These are phyloP conservation scores for Phytophthora citricola DNA, from an alignment of 352 stramenopile species.

Conservation along the genomic window DNA sequence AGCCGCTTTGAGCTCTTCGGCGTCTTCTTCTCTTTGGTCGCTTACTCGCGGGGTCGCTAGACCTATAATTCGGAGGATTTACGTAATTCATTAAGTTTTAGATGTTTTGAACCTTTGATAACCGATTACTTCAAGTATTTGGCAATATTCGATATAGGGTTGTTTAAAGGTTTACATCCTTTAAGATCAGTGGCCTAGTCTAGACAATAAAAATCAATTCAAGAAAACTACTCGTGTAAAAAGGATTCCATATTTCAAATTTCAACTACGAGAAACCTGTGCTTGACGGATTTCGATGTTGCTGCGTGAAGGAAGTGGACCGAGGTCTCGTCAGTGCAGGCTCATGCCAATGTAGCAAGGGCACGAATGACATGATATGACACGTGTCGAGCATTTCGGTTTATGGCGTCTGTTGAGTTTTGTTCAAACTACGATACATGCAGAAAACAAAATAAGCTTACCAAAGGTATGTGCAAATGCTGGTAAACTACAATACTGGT, in stretches of 20 bases:
- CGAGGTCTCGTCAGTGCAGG: conserved; percentile 20
- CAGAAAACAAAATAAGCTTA: too few relatives aligned
- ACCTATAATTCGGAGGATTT: conserved; percentile 18
- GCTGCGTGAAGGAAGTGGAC: conserved; percentile 25
- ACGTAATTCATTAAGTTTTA: conserved; percentile 10
- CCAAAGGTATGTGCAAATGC: too few relatives aligned
- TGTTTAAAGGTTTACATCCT: too few relatives aligned
- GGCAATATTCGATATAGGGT: too few relatives aligned
- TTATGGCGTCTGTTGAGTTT: not conserved
- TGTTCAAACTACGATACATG: too few relatives aligned
- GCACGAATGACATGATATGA: not conserved
- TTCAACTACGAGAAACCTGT: not conserved
- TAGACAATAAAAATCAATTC: not conserved
- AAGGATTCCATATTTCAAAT: not conserved
- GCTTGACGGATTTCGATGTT: conserved; percentile 11
- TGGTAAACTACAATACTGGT: too few relatives aligned
- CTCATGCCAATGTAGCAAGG: conserved; percentile 1
- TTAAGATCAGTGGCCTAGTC: too few relatives aligned
- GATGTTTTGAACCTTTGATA: conserved; percentile 2
- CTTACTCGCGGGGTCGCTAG: conserved; percentile 15
- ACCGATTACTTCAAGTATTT: too few relatives aligned
- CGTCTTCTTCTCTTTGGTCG: conserved; percentile 42
- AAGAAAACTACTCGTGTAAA: not conserved
- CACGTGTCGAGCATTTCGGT: too few relatives aligned
- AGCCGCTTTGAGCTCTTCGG: conserved; percentile 39